Evolutionary conservation across 2,329 filamentous ascomycete genomes (phyloP).

Genomic region (Fusarium torulosum): DNA sequence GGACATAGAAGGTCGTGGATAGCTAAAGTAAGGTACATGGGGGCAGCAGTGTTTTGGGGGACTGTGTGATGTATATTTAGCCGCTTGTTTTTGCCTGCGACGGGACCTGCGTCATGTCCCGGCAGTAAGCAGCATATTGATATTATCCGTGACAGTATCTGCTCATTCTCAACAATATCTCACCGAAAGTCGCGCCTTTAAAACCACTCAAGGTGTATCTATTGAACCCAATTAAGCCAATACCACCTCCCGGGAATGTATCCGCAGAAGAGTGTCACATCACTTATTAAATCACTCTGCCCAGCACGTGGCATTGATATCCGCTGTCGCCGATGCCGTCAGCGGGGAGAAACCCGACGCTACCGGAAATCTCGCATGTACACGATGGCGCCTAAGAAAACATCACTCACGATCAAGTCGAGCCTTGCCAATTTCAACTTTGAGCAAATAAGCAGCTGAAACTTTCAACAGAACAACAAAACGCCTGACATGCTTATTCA

Average conservation of each 20-base stretch:
- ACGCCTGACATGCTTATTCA: constrained; percentile 20
- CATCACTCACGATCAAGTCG: background rate
- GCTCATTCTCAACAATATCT: constrained; percentile 13
- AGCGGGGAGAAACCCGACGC: constrained; percentile 37
- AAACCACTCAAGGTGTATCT: constrained; percentile 3
- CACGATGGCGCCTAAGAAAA: constrained; percentile 3
- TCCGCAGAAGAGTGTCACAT: background rate
- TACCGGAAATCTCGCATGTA: constrained; percentile 15
- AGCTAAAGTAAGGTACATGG: constrained; percentile 12
- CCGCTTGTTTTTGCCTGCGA: constrained; percentile 29
- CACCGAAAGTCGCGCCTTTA: constrained; percentile 20
- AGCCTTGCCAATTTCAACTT: background rate
- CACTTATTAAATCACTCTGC: constrained; percentile 6
- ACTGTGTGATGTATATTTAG: constrained; percentile 25
- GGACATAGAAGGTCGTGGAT: constrained; percentile 40
- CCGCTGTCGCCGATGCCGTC: constrained; percentile 11
- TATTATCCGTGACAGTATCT: constrained; percentile 24
- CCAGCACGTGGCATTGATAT: constrained; percentile 27
- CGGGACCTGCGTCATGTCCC: background rate
- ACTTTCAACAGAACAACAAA: constrained; percentile 7
- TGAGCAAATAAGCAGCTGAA: background rate
- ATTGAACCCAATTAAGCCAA: background rate
- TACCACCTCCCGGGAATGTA: background rate
- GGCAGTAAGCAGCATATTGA: background rate
- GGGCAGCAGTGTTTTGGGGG: background rate